Percentiles rank a stretch among this genome's conserved stretches.
phyloP scores from a whole-genome alignment of 805 yeast genomes.

The Ogataea pignaliae region DNA sequence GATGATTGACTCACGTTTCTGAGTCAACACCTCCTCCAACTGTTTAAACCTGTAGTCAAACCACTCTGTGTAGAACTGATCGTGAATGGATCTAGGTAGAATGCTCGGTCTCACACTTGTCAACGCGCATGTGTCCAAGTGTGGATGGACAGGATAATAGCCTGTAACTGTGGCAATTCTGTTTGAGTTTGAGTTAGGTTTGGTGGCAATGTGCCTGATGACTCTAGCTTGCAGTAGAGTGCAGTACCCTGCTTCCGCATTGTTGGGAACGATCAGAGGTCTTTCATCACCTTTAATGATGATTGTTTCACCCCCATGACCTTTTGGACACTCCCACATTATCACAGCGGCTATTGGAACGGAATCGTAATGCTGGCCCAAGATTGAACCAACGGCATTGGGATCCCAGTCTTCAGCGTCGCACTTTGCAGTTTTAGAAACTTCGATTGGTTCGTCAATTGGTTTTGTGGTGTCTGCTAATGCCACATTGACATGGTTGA shows the following conservation, averaged over 20 bases:
- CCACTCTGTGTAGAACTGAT: conserved; percentile 34
- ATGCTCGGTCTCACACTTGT: conserved; percentile 34
- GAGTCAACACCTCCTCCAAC: conserved; percentile 25
- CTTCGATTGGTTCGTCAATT: conserved; percentile 15
- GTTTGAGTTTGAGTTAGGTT: conserved; percentile 35
- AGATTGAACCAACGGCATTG: conserved; percentile 35
- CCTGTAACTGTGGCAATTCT: conserved; percentile 33
- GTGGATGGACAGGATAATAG: conserved; percentile 25
- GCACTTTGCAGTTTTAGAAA: conserved; percentile 8
- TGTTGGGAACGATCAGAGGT: conserved; percentile 20
- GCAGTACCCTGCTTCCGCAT: conserved; percentile 45
- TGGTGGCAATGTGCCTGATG: conserved; percentile 44
- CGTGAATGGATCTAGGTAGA: conserved; percentile 30
- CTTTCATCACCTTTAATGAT: conserved; percentile 40
- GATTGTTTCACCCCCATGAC: conserved; percentile 49
- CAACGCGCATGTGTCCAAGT: conserved; percentile 30
- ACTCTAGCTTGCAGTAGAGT: conserved; percentile 44
- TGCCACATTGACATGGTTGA: conserved; percentile 48
- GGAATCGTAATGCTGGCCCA: conserved; percentile 46
- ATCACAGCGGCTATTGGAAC: conserved; percentile 46
- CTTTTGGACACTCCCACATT: conserved; percentile 43
- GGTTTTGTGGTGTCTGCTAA: conserved; percentile 26
- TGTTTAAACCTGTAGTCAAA: conserved; percentile 28
- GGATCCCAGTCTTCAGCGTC: conserved; percentile 24
- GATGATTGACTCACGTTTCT: conserved; percentile 16